Base-by-base conservation (phyloP, 352 stramenopile species). In the Aphanomyces stellatus region DNA sequence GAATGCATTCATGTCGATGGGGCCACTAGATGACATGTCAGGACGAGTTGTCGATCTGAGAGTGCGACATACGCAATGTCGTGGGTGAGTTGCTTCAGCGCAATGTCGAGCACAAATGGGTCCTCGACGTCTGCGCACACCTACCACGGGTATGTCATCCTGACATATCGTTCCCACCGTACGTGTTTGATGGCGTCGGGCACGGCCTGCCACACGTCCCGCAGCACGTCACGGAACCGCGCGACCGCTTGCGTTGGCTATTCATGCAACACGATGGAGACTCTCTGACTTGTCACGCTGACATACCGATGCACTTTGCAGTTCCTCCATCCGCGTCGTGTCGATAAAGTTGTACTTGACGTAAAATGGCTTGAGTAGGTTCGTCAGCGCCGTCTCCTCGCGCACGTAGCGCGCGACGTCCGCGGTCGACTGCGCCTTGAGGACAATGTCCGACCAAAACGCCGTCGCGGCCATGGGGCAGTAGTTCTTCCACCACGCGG, bases 331-430 rank as follows among this genome's bases (percentile, higher is more conserved):
- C 13, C 84, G 79, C n/a, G 78, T 79, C 0, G 80, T 85, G 62
- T 92, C 84, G 5, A 82, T 79, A 57, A 90, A 90, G 46, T 87
- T 74, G 62, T 90, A 81, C 60, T 90, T 87, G 27, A 88, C 82
- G 49, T 90, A 92, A 8, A 88, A 80, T 0, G 85, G 74, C 46
- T 88, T 83, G 17, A 89, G 63, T 49, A 77, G 76, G 4, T 60
- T 53, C 53, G 73, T 74, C 55, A 92, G 76, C 40, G 24, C 33
- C 0, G 49, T 59, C 10, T 34, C 37, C 4, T 34, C 41, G 3
- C 24, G 2, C 2, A 59, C 33, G 30, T 40, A 40, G 1, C 10
- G n/a, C 5, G 30, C 13, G 19, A 57, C 49, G 25, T 57, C 22
- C n/a, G n/a, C n/a, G 25, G 49, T 22, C 8, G 49, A 24, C 33